Percentiles rank a stretch among this genome's conserved stretches.
phyloP scores from a whole-genome alignment of 768 basidiomycete species.

The Guyanaporus albipodus region DNA sequence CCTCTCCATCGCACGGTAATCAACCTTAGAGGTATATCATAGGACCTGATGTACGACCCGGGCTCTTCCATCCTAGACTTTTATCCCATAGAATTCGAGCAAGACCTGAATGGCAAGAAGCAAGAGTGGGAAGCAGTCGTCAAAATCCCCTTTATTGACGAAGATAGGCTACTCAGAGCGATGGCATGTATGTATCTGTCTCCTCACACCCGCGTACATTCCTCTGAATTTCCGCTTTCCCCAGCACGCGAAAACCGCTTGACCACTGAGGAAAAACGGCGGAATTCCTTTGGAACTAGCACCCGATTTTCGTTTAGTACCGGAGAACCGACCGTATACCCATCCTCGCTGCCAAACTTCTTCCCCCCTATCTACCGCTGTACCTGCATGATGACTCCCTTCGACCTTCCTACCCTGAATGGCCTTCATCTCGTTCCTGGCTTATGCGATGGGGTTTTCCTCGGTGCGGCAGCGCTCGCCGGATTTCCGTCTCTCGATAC shows the following conservation, averaged over 20 bases:
- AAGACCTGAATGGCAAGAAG: slow-evolving; percentile 96
- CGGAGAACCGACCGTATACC: slow-evolving; percentile 63
- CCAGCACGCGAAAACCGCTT: slow-evolving; percentile 76
- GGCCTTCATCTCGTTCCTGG: slow-evolving; percentile 86
- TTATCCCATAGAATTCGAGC: slow-evolving; percentile 88
- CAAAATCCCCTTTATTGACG: slow-evolving; percentile 97
- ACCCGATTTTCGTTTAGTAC: slow-evolving; percentile 73
- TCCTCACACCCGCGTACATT: neutral
- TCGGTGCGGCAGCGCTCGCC: slow-evolving; percentile 82
- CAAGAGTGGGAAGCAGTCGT: slow-evolving; percentile 99
- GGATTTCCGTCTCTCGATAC: slow-evolving; percentile 97
- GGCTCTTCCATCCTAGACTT: slow-evolving; percentile 91
- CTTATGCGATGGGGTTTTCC: slow-evolving; percentile 81
- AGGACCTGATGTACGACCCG: slow-evolving; percentile 88
- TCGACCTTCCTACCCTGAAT: slow-evolving; percentile 81
- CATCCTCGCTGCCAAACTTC: slow-evolving; percentile 91
- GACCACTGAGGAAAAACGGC: slow-evolving; percentile 63
- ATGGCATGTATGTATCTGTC: slow-evolving; percentile 58
- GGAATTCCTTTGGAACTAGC: slow-evolving; percentile 80
- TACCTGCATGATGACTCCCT: slow-evolving; percentile 74
- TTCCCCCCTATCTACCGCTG: slow-evolving; percentile 86
- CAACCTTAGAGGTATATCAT: slow-evolving; percentile 1
- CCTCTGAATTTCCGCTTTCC: neutral
- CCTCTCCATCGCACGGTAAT: neutral
- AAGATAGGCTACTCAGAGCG: slow-evolving; percentile 68